These are phyloP conservation scores for Tardiomyces digboiensis DNA, from an alignment of 1,139 yeast species.

Conservation along the genomic window DNA sequence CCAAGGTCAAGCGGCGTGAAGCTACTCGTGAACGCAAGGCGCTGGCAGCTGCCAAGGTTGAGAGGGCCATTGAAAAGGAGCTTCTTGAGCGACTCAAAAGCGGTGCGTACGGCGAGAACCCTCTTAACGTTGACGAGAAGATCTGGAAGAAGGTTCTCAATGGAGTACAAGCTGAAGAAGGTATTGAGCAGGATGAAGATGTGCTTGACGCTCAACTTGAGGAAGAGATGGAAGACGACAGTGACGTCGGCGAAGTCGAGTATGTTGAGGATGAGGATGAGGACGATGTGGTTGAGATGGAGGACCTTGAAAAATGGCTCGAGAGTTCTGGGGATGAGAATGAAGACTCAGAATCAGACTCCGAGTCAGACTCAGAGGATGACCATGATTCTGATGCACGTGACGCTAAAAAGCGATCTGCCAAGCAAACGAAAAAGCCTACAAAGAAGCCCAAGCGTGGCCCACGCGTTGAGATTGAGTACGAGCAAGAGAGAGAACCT, in stretches of 20 bases:
- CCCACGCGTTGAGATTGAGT: constrained; percentile 75
- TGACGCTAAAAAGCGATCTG: constrained; percentile 17
- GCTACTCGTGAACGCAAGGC: constrained; percentile 94
- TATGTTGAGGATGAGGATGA: constrained; percentile 82
- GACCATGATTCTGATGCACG: constrained; percentile 32
- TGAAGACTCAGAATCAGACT: constrained; percentile 18
- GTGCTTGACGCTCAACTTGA: constrained; percentile 55
- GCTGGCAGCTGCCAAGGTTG: constrained; percentile 91
- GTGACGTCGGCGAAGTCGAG: constrained; percentile 73
- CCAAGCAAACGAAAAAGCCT: constrained; percentile 23
- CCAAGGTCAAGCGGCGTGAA: constrained; percentile 91
- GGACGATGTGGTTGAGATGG: constrained; percentile 84
- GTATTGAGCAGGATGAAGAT: constrained; percentile 26
- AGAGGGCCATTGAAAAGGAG: constrained; percentile 93
- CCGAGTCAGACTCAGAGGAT: constrained; percentile 29
- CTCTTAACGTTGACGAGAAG: constrained; percentile 90
- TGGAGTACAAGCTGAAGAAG: constrained; percentile 46
- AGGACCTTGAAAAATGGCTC: constrained; percentile 86
- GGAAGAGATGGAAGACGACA: constrained; percentile 41
- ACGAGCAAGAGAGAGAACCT: constrained; percentile 56
- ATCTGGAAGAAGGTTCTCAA: constrained; percentile 93
- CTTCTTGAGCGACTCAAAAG: constrained; percentile 87
- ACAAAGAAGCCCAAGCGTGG: constrained; percentile 30
- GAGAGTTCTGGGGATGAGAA: constrained; percentile 47
- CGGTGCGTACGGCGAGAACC: constrained; percentile 98